Evolutionary conservation across 202 grass and related monocot genomes (phyloP).

Genomic region (Zizania palustris): DNA sequence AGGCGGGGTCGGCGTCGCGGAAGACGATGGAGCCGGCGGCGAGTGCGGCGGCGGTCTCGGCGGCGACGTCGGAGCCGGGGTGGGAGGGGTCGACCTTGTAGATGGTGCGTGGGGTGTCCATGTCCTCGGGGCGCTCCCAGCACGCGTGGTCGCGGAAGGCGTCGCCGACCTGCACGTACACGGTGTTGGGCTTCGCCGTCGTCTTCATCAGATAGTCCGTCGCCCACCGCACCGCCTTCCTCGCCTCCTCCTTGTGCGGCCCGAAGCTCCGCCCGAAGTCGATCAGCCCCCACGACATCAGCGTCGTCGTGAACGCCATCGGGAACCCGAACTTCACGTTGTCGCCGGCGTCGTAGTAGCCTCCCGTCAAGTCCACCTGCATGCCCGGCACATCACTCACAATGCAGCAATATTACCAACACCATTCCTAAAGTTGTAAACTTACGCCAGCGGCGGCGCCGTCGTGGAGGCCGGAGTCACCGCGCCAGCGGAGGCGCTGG

Average conservation of each 20-base stretch:
- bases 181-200: constrained; percentile 63
- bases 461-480: constrained; percentile 73
- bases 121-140: constrained; percentile 81
- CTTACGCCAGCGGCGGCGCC: constrained; percentile 70
- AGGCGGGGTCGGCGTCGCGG: constrained; percentile 62
- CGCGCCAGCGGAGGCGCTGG: constrained; percentile 76
- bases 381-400: neutral
- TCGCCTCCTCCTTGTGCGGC: constrained; percentile 55
- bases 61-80: constrained; percentile 79
- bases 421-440: too few species aligned
- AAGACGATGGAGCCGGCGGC: constrained; percentile 83
- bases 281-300: constrained; percentile 89
- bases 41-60: constrained; percentile 73
- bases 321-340: constrained; percentile 98
- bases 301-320: constrained; percentile 90
- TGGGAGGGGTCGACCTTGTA: constrained; percentile 64
- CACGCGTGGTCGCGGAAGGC: constrained; percentile 58
- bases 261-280: constrained; percentile 76
- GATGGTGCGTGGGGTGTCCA: constrained; percentile 73
- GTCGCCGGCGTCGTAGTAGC: constrained; percentile 97
- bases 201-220: constrained; percentile 81
- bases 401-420: neutral
- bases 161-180: constrained; percentile 84
- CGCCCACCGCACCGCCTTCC: constrained; percentile 67
- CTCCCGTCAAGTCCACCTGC: constrained; percentile 86